Conservation (phyloP, 1,139 yeast genomes). For the Kazachstania sp. region DNA sequence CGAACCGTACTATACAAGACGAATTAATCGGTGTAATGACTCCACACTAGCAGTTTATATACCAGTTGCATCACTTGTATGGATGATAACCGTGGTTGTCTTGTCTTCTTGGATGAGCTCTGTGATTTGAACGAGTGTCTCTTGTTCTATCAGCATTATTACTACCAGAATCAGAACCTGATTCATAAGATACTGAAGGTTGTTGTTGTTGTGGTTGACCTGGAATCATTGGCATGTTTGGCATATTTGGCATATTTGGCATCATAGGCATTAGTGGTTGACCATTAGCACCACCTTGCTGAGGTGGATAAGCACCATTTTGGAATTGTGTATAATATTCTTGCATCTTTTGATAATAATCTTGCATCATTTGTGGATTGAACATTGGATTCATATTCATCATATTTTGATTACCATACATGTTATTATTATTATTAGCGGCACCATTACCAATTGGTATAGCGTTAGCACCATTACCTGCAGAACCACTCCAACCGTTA, state of each 20-base stretch:
- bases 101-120: conserved; percentile 5
- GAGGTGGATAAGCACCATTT: conserved; percentile 37
- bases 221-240: conserved; percentile 21
- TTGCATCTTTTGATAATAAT: conserved; percentile 81
- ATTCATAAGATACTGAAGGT: conserved; percentile 3
- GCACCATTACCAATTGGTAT: not conserved
- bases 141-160: conserved; percentile 9
- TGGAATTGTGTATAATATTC: conserved; percentile 63
- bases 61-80: not conserved
- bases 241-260: conserved; percentile 35
- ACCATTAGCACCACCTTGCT: conserved; percentile 20
- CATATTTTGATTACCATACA: not conserved
- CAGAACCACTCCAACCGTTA: conserved; percentile 16
- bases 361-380: conserved; percentile 80
- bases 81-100: conserved; percentile 22
- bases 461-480: conserved; percentile 9
- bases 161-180: conserved; percentile 5
- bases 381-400: conserved; percentile 32
- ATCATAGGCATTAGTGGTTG: conserved; percentile 40
- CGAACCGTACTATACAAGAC: too few relatives aligned
- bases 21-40: too few relatives aligned
- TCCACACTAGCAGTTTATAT: not conserved
- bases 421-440: not conserved
- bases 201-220: conserved; percentile 1
- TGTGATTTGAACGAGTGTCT: not conserved